Conservation (phyloP, 2,329 filamentous ascomycete genomes). For the Colletotrichum lindemuthianum region DNA sequence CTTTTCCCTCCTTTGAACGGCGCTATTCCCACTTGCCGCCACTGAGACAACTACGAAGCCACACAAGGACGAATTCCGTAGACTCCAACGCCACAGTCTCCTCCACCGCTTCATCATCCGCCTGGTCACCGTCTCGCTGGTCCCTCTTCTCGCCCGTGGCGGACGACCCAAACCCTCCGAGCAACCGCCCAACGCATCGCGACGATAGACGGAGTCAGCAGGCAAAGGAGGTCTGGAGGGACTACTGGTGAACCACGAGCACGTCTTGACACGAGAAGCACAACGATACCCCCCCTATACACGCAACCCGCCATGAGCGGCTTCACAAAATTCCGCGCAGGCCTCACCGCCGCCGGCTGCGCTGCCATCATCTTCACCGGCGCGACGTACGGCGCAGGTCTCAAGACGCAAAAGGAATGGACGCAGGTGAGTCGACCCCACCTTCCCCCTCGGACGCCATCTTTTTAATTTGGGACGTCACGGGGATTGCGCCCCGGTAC, state of each 20-base stretch:
- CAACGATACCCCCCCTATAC: slow-evolving; percentile 24
- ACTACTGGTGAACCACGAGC: slow-evolving; percentile 39
- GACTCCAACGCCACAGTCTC: slow-evolving; percentile 27
- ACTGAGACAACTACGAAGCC: slow-evolving; percentile 11
- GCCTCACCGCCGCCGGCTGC: slow-evolving; percentile 53
- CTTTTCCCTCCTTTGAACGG: slow-evolving; percentile 1
- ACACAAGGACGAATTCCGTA: slow-evolving; percentile 21
- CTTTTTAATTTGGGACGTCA: not conserved
- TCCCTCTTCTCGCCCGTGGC: not conserved
- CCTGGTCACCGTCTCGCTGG: slow-evolving; percentile 20
- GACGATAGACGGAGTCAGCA: slow-evolving; percentile 37
- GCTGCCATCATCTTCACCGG: slow-evolving; percentile 59
- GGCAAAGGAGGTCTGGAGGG: slow-evolving; percentile 42
- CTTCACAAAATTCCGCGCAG: slow-evolving; percentile 39
- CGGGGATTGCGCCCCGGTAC: too few species aligned
- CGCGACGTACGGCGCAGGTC: slow-evolving; percentile 58
- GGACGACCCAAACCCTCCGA: not conserved
- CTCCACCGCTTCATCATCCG: slow-evolving; percentile 16
- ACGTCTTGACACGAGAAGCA: not conserved
- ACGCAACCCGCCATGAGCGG: slow-evolving; percentile 30
- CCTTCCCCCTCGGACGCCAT: not conserved
- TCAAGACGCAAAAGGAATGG: slow-evolving; percentile 60
- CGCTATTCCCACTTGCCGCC: not conserved
- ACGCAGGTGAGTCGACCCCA: slow-evolving; percentile 47
- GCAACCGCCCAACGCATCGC: slow-evolving; percentile 34